phyloP scores from a whole-genome alignment of 805 yeast genomes.

The Kluyveromyces lactis region DNA sequence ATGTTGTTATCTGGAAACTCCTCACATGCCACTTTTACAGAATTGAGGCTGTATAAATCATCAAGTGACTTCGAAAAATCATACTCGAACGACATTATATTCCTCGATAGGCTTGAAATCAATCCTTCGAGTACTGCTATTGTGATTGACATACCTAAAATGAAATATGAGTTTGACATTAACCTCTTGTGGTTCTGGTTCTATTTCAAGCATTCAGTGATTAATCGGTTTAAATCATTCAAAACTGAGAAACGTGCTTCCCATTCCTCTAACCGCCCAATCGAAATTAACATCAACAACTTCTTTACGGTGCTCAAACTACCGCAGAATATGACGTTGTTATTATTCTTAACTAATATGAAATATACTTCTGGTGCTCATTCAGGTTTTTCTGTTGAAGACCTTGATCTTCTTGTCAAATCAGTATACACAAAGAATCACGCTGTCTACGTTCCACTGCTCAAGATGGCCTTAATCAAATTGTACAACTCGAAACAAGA shows the following conservation, averaged over 20 bases:
- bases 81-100: constrained; percentile 12
- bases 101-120: constrained; percentile 11
- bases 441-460: background rate
- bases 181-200: constrained; percentile 20
- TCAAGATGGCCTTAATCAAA: background rate
- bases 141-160: constrained; percentile 13
- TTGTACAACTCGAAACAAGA: no score
- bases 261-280: background rate
- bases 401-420: background rate
- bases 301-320: background rate
- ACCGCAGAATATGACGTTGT: background rate
- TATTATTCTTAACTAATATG: background rate
- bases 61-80: background rate
- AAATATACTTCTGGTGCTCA: background rate
- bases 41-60: background rate
- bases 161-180: constrained; percentile 22
- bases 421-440: background rate
- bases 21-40: background rate
- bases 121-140: background rate
- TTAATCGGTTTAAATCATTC: background rate
- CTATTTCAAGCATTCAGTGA: constrained; percentile 1
- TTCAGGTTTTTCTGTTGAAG: background rate
- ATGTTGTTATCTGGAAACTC: background rate
- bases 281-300: background rate
- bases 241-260: background rate